These are phyloP conservation scores for Alternaria infectoria DNA, from an alignment of 2,329 filamentous ascomycete species.

Conservation along the genomic window DNA sequence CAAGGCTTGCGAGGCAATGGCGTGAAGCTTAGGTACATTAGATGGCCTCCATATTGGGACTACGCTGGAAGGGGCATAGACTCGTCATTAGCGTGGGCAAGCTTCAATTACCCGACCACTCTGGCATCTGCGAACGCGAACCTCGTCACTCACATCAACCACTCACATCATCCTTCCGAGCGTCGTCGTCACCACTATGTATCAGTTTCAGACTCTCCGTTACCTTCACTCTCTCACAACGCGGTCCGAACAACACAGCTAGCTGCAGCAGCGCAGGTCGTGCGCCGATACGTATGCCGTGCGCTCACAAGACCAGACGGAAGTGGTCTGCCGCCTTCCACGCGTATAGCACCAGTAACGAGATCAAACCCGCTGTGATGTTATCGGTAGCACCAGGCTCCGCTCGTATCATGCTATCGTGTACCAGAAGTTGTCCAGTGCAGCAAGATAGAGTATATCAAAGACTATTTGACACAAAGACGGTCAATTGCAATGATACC, in stretches of 20 bases:
- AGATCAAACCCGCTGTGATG: background rate
- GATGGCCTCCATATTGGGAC: slow-evolving; percentile 3
- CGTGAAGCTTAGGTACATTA: slow-evolving; percentile 20
- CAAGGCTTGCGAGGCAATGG: slow-evolving; percentile 14
- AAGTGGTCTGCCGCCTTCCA: background rate
- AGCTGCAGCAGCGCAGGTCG: background rate
- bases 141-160: slow-evolving; percentile 15
- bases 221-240: background rate
- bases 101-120: slow-evolving; percentile 20
- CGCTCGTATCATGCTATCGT: background rate
- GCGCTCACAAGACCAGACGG: background rate
- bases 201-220: background rate
- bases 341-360: background rate
- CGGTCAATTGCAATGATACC: background rate
- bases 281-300: background rate
- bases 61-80: slow-evolving; percentile 5
- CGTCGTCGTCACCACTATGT: background rate
- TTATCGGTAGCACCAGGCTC: background rate
- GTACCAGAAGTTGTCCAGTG: background rate
- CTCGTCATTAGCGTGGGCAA: slow-evolving; percentile 3
- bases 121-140: slow-evolving; percentile 15
- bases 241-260: background rate
- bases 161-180: slow-evolving; percentile 11
- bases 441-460: background rate
- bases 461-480: background rate